Evolutionary conservation across 1,139 yeast genomes (phyloP).

Genomic region (Protomyces lactucae-debilis): DNA sequence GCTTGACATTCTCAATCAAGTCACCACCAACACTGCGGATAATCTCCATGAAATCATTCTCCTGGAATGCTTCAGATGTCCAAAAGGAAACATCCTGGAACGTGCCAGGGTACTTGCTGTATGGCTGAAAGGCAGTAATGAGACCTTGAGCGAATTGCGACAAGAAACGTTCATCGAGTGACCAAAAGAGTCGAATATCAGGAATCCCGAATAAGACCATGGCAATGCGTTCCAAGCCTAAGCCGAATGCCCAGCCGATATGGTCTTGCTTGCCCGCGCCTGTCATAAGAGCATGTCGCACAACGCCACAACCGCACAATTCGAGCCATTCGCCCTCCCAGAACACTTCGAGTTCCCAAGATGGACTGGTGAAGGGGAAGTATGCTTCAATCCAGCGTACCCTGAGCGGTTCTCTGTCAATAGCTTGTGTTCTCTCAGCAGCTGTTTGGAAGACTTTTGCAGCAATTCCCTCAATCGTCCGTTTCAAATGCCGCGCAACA

Average conservation of each 20-base stretch:
- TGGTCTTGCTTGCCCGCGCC: conserved; percentile 56
- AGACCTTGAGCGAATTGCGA: conserved; percentile 62
- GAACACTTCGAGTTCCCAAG: conserved; percentile 98
- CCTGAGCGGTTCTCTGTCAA: conserved; percentile 55
- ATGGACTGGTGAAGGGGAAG: conserved; percentile 98
- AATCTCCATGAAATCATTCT: conserved; percentile 89
- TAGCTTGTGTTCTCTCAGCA: conserved; percentile 41
- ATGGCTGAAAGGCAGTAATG: conserved; percentile 74
- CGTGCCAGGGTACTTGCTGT: conserved; percentile 86
- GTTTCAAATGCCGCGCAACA: conserved; percentile 71
- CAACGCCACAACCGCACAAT: conserved; percentile 94
- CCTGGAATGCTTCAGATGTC: conserved; percentile 54
- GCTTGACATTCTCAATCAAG: conserved; percentile 75
- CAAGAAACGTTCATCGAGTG: conserved; percentile 69
- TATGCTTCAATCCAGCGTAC: conserved; percentile 95
- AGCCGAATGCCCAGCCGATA: conserved; percentile 97
- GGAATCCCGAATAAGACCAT: conserved; percentile 94
- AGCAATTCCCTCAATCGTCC: conserved; percentile 76
- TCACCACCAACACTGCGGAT: conserved; percentile 80
- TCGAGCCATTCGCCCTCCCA: conserved; percentile 99
- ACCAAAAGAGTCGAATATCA: conserved; percentile 91
- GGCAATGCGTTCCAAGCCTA: conserved; percentile 92
- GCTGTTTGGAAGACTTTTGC: conserved; percentile 79
- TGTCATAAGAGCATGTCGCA: conserved; percentile 67
- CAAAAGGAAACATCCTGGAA: conserved; percentile 87